Percentiles rank a stretch among this genome's conserved stretches.
Evolutionary conservation across 192 early-diverging fungal species (phyloP).

Genomic region (Backusella macrospora): DNA sequence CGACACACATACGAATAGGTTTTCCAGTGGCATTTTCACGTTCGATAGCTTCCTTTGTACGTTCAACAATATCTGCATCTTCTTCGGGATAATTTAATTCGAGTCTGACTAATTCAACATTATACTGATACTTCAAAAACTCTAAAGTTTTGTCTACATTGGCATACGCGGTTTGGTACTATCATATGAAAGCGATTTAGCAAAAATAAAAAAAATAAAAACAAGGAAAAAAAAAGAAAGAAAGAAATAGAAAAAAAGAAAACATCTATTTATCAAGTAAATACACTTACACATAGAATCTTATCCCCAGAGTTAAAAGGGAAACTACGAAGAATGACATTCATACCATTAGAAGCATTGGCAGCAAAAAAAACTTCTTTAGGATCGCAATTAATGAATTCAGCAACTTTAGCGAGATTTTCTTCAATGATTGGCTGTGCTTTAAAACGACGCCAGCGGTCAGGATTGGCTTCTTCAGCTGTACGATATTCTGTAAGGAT

Average conservation of each 20-base stretch:
- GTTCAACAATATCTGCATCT: conserved; percentile 40
- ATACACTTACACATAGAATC: conserved; percentile 21
- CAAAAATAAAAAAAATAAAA: not conserved
- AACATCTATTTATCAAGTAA: too few relatives aligned
- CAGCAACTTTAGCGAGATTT: conserved; percentile 40
- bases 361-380: conserved; percentile 53
- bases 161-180: conserved; percentile 56
- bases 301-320: conserved; percentile 49
- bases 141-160: conserved; percentile 46
- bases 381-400: conserved; percentile 52
- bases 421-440: conserved; percentile 26
- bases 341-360: conserved; percentile 62
- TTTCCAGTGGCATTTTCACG: conserved; percentile 38
- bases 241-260: too few relatives aligned
- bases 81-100: conserved; percentile 49
- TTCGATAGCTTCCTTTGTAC: conserved; percentile 46
- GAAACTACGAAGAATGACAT: conserved; percentile 52
- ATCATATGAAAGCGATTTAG: not conserved
- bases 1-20: conserved; percentile 44
- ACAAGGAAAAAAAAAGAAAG: not conserved
- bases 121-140: conserved; percentile 44
- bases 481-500: conserved; percentile 21
- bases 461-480: conserved; percentile 42
- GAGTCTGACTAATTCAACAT: conserved; percentile 46
- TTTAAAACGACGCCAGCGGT: conserved; percentile 51